Conservation (phyloP, 164 flowering plant genomes). For the Pachysandra terminalis region DNA sequence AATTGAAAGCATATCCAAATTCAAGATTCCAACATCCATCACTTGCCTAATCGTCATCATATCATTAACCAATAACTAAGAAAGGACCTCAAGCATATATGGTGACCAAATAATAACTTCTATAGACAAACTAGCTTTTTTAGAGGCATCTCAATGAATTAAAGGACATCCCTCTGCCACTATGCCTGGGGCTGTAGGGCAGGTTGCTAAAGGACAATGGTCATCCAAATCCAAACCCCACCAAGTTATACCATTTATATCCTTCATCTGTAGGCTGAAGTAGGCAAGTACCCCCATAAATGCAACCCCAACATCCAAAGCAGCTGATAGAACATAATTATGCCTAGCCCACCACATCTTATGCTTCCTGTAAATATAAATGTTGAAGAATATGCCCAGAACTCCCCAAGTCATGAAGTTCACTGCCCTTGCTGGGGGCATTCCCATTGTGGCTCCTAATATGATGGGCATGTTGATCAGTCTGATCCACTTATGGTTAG, state of each 20-base stretch:
- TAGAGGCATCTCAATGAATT: neutral
- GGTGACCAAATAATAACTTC: too few species aligned
- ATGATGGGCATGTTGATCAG: slow-evolving; percentile 62
- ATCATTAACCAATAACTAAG: too few species aligned
- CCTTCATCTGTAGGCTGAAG: slow-evolving; percentile 37
- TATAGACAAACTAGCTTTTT: too few species aligned
- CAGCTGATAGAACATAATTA: slow-evolving; percentile 63
- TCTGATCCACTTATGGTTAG: slow-evolving; percentile 51
- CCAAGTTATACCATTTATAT: slow-evolving; percentile 46
- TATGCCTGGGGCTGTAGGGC: slow-evolving; percentile 69
- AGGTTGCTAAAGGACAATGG: slow-evolving; percentile 56
- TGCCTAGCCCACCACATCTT: slow-evolving; percentile 81
- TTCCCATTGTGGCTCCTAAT: slow-evolving; percentile 24
- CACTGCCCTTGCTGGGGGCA: slow-evolving; percentile 59
- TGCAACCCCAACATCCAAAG: slow-evolving; percentile 74
- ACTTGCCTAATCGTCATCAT: too few species aligned
- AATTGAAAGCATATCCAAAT: too few species aligned
- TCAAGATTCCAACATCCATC: too few species aligned
- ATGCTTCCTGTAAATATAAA: slow-evolving; percentile 37
- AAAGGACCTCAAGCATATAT: too few species aligned
- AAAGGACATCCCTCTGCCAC: slow-evolving; percentile 57
- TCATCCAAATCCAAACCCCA: slow-evolving; percentile 52
- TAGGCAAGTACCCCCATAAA: slow-evolving; percentile 44
- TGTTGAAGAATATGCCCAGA: slow-evolving; percentile 54
- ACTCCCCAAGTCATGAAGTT: slow-evolving; percentile 47